Conservation (phyloP, 2,329 filamentous ascomycete genomes). For the Cordyceps sp. region DNA sequence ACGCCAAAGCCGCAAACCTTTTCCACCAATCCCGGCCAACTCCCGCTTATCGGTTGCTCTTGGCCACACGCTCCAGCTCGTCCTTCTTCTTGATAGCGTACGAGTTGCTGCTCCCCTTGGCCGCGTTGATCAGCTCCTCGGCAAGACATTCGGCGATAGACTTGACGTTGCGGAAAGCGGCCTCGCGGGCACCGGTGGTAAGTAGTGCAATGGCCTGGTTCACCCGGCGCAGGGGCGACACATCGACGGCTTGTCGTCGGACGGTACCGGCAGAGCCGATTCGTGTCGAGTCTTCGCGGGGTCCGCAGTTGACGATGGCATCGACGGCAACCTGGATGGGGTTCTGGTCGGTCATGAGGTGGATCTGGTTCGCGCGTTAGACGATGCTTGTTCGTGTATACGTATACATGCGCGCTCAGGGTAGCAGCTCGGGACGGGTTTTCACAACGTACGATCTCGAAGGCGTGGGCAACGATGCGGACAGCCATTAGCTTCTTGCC, state of each 20-base stretch:
- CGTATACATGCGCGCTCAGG: too few relatives aligned
- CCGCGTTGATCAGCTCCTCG: conserved; percentile 99
- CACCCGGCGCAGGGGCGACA: conserved; percentile 96
- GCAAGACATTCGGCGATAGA: conserved; percentile 98
- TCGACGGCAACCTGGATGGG: conserved; percentile 99
- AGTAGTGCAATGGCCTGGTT: conserved; percentile 99
- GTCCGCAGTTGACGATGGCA: conserved; percentile 99
- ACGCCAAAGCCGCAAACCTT: conserved; percentile 24
- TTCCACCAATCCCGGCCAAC: conserved; percentile 10
- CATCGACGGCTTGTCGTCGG: conserved; percentile 99
- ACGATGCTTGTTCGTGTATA: too few relatives aligned
- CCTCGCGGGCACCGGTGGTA: conserved; percentile 97
- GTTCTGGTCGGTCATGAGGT: conserved; percentile 99
- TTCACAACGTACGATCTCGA: conserved; percentile 74
- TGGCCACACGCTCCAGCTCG: conserved; percentile 99
- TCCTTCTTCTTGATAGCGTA: conserved; percentile 99
- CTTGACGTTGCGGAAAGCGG: conserved; percentile 99
- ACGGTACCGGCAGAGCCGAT: conserved; percentile 99
- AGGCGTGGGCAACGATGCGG: conserved; percentile 95
- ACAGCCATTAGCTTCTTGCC: conserved; percentile 99
- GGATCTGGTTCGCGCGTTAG: conserved; percentile 48
- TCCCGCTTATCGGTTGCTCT: conserved; percentile 97
- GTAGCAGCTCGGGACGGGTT: too few relatives aligned
- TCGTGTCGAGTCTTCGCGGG: conserved; percentile 98
- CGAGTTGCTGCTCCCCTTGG: conserved; percentile 99